Base-by-base conservation (phyloP, 2,329 filamentous ascomycete genomes). In the Aaosphaeria arxii region DNA sequence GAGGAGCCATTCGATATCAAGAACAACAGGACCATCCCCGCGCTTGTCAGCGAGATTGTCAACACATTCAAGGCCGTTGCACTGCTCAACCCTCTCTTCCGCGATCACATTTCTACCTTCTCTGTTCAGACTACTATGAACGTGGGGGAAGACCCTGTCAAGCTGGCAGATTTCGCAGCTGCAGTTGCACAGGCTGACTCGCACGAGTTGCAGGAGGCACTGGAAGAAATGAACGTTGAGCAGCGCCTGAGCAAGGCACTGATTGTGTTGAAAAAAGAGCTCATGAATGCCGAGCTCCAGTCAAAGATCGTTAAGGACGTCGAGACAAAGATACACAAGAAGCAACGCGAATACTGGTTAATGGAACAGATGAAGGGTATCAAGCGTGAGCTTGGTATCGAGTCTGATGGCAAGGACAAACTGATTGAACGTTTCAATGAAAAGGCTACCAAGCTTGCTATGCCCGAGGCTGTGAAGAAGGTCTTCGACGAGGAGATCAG, bases 361-460 rank as follows among this genome's bases (percentile, higher is more conserved):
- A 95, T 96, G 90, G 94, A 99, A 73, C 95, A 99, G 71, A 96
- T 99, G 91, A 97, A 97, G 77, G 94, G 91, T 29, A 99, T 99
- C 64, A 87, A 90, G 49, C 83, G 94, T 49, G 94, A 99, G 72
- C 83, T 99, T 43, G 94, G 95, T 24, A 89, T 99, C 45, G 95
- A 99, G 69, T 95, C 90, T 5, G 94, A 99, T 65, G 94, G 95
- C 55, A 99, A 97, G 73, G 94, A 99, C 65, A 97, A 97, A 74
- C 79, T 99, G 9, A 89, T 99, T 1, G 94, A 97, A 70, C 95
- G 89, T 69, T 99, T 99, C 77, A 94, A 90, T 73, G 91, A 96
- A 64, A 96, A 96, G 78, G 91, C 90, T 0, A 81, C 83, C 65
- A 96, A 95, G 68, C 79, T 99, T 43, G 91, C 91, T 2, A 99